Conservation (phyloP, 2,329 filamentous ascomycete genomes). For the Alternaria sp. region DNA sequence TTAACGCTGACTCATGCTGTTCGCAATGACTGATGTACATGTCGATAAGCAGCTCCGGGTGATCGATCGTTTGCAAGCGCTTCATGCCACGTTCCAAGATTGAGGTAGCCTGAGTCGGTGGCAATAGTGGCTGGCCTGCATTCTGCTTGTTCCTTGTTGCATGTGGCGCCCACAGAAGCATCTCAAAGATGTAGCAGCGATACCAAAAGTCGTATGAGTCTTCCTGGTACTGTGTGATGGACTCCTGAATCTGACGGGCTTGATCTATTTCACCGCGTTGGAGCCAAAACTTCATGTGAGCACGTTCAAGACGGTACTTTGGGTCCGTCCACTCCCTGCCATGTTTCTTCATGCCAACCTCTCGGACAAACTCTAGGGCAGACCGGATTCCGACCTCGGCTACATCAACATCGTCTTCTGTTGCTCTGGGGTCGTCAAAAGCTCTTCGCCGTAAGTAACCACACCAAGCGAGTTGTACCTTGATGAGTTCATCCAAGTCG, state of each 20-base stretch:
- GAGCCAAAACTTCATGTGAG: constrained; percentile 90
- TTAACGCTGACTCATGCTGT: constrained; percentile 83
- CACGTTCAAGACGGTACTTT: constrained; percentile 86
- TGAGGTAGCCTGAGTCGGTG: constrained; percentile 76
- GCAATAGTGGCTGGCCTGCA: constrained; percentile 59
- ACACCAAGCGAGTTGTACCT: constrained; percentile 94
- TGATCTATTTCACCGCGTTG: constrained; percentile 81
- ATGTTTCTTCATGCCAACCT: constrained; percentile 79
- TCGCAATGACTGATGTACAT: constrained; percentile 84
- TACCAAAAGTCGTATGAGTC: constrained; percentile 94
- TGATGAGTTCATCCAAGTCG: constrained; percentile 86
- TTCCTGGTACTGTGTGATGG: constrained; percentile 72
- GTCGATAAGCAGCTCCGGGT: constrained; percentile 78
- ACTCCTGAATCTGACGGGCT: constrained; percentile 80
- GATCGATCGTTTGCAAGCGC: constrained; percentile 70
- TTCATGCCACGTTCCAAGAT: constrained; percentile 77
- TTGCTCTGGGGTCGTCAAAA: constrained; percentile 74
- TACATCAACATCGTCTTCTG: constrained; percentile 81
- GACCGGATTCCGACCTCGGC: constrained; percentile 89
- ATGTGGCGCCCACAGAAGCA: constrained; percentile 72
- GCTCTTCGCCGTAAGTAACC: constrained; percentile 89
- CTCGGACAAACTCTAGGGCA: constrained; percentile 84
- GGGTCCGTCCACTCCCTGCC: constrained; percentile 82
- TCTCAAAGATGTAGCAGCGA: constrained; percentile 90
- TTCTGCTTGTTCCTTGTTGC: constrained; percentile 61